phyloP scores from a whole-genome alignment of 2,329 filamentous ascomycete genomes.

The Aspergillus sp. region DNA sequence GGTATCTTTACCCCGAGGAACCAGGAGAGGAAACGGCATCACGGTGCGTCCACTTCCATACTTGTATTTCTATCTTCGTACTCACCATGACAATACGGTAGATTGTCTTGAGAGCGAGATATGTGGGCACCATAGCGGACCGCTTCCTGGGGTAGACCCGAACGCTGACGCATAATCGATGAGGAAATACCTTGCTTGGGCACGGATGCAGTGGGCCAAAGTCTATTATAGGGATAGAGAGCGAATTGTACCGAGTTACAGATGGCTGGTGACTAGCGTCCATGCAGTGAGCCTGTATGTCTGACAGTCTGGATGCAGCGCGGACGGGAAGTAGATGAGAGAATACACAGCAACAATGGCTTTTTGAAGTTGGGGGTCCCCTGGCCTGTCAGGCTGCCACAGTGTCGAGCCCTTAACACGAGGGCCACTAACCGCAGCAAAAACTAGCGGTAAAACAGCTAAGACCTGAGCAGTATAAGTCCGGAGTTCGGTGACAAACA shows the following conservation, averaged over 20 bases:
- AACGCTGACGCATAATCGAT: not conserved
- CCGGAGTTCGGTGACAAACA: not conserved
- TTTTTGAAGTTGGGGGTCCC: not conserved
- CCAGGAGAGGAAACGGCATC: not conserved
- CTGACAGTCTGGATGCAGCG: conserved; percentile 25
- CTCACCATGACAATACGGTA: not conserved
- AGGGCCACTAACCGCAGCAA: not conserved
- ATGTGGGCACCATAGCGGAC: not conserved
- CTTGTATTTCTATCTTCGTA: not conserved
- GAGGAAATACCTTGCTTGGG: conserved; percentile 14
- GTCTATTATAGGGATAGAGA: conserved; percentile 6
- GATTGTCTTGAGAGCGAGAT: not conserved
- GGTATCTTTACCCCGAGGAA: not conserved
- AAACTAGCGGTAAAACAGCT: conserved; percentile 23
- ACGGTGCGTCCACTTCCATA: not conserved
- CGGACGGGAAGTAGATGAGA: conserved; percentile 23
- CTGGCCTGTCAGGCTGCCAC: not conserved
- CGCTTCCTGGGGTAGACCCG: not conserved
- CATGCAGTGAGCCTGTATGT: conserved; percentile 15
- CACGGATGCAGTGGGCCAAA: conserved; percentile 23
- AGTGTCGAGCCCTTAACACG: not conserved
- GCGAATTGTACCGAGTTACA: not conserved
- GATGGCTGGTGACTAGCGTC: not conserved
- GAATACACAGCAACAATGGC: conserved; percentile 18
- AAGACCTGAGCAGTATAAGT: conserved; percentile 2